phyloP scores from a whole-genome alignment of 2,329 filamentous ascomycete genomes.

The Penicillium fuscoglaucum region DNA sequence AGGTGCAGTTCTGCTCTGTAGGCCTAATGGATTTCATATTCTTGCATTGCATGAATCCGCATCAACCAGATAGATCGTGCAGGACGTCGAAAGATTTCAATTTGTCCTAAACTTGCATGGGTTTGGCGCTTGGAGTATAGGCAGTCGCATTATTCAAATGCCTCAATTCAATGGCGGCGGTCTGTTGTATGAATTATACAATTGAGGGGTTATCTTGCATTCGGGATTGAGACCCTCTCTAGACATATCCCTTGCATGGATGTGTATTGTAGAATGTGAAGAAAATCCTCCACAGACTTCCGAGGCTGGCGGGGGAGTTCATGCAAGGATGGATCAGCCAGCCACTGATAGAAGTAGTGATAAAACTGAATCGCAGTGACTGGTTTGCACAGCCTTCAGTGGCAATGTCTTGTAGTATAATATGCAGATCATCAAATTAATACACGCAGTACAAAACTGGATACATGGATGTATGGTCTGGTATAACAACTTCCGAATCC shows the following conservation, averaged over 20 bases:
- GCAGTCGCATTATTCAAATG: background rate
- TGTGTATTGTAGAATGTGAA: background rate
- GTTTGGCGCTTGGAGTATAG: background rate
- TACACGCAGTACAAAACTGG: background rate
- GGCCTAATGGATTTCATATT: background rate
- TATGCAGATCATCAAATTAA: background rate
- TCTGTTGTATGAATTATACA: background rate
- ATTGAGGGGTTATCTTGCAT: background rate
- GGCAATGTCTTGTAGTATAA: background rate
- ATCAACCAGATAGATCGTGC: constrained; percentile 1
- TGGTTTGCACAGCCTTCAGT: background rate
- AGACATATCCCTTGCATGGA: background rate
- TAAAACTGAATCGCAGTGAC: background rate
- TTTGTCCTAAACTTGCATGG: background rate
- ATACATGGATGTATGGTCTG: background rate
- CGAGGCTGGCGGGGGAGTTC: background rate
- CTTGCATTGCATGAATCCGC: background rate
- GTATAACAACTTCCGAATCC: background rate
- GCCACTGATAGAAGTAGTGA: constrained; percentile 1
- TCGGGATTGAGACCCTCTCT: background rate
- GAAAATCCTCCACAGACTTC: background rate
- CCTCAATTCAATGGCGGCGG: background rate
- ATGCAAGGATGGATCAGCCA: constrained; percentile 9
- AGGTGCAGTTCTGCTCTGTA: background rate
- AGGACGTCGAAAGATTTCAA: background rate